phyloP scores from a whole-genome alignment of 169 alveolate genomes.

The Perkinsus olseni region DNA sequence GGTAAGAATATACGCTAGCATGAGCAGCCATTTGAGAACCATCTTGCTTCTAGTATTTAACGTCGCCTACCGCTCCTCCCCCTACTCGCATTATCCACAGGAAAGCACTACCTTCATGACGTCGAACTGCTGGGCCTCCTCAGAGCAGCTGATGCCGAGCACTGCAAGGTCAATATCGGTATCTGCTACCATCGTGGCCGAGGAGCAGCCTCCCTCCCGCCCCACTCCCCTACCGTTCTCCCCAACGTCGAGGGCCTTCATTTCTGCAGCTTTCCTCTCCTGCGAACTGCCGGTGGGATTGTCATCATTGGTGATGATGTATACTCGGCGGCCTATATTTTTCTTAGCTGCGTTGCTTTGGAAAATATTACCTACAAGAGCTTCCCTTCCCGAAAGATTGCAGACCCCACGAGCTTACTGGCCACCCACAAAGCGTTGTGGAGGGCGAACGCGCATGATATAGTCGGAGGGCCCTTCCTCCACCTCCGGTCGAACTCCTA shows the following conservation, averaged over 20 bases:
- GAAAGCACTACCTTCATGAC: not conserved
- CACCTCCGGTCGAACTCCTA: not conserved
- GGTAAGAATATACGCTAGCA: no score
- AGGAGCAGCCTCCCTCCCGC: not conserved
- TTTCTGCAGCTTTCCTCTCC: not conserved
- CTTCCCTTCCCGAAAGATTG: not conserved
- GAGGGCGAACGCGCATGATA: not conserved
- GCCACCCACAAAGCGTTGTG: not conserved
- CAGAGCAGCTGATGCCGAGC: not conserved
- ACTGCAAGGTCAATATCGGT: not conserved
- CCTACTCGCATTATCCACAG: no score
- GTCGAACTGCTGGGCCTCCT: not conserved
- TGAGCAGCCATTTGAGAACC: no score
- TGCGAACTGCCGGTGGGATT: not conserved
- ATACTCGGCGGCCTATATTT: not conserved
- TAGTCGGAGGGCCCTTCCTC: not conserved
- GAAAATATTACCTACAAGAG: not conserved
- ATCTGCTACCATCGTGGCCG: not conserved
- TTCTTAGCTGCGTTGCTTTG: not conserved
- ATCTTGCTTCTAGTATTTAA: no score
- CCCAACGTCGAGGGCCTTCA: not conserved
- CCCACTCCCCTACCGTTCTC: not conserved
- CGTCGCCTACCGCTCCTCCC: no score
- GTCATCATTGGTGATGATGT: not conserved
- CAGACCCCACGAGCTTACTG: not conserved